Base-by-base conservation (phyloP, 495 filamentous ascomycete species). In the Clohesyomyces aquaticus region DNA sequence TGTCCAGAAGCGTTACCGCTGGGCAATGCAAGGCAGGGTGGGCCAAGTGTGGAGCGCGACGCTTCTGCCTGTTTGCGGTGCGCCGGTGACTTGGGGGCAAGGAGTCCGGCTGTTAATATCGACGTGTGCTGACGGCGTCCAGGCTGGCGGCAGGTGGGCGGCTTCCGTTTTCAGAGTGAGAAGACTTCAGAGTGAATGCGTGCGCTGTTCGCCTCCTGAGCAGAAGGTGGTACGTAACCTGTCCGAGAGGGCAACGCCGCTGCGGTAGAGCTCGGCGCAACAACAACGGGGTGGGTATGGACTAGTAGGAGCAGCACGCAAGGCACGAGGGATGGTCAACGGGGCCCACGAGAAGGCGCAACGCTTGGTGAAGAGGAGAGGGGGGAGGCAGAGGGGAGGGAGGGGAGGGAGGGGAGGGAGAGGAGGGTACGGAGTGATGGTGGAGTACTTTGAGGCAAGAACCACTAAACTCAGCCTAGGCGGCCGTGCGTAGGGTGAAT, bases 1-100 rank as follows among this genome's bases (percentile, higher is more conserved):
- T 66, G 38, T 60, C 67, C 61, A 53, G 56, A 70, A 62, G 25
- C 52, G 58, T 47, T 62, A 61, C 65, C 63, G 49, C 56, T 59
- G 43, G 52, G 49, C 38, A 49, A 69, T 65, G 66, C 66, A 69
- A 69, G 66, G 66, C 35, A 65, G 18, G 50, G 14, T 6, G 43
- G 16, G 8, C 9, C 9, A n/a, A 41, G 43, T 22, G 43, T 6
- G 19, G 49, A 32, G 65, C 49, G 65, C 65, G 60, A 68, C 56
- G 22, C 61, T 65, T 65, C 60, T 65, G 66, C 66, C 62, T 65
- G 61, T 49, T 11, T 11, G 52, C 29, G 32, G 12, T 21, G 21
- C 42, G 38, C 14, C 29, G 53, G 25, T 38, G 60, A 29, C 49
- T 56, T 55, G 49, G 38, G 28, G 38, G 46, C 41, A 18, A 49